Evolutionary conservation across 73 alveolate genomes (phyloP), one percentile per base, ranked within the genome.

Genomic region (Paramecium tetraurelia): DNA sequence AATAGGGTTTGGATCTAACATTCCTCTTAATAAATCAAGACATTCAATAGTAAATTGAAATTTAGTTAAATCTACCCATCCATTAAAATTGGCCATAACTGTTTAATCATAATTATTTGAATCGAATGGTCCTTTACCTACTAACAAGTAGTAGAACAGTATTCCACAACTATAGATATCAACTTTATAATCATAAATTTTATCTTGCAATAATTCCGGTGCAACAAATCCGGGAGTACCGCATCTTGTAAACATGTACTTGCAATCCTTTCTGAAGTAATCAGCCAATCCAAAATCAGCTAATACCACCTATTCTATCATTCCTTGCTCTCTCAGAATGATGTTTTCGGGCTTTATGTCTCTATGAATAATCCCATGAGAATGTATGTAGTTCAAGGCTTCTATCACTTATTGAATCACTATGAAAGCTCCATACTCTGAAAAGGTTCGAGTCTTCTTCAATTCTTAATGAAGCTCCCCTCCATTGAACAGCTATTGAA

Each of bases 211-310:
- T 36, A 94, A 92, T 83, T 94, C 97, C 5, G 97, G 97, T 9
- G 97, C 97, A 4, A 86, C 93, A 88, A 93, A 94, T 24, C 95
- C 96, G 18, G 96, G 96, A 33, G 97, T 94, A 24, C 97, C 97
- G 86, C 97, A 94, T 41, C 92, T 92, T 0, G 95, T 92, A 68
- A 46, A 93, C 86, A 93, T 89, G 36, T 89, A 93, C 16, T 86
- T 88, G 11, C 89, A 14, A 38, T 72, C 87, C 35, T 92, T 44
- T 31, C 90, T 92, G 12, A 92, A 85, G 40, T 93, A 85, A 85
- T 96, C 96, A 72, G 98, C 93, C 86, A 96, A 96, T 12, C 99
- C 99, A 85, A 96, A 96, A 96, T 96, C 99, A 16, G 93, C 93
- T n/a, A 85, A 35, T 5, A 96, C 96, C 57, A 96, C 43, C 16